Conservation (phyloP, 2,329 filamentous ascomycete species). For the Fusarium brachygibbosum region DNA sequence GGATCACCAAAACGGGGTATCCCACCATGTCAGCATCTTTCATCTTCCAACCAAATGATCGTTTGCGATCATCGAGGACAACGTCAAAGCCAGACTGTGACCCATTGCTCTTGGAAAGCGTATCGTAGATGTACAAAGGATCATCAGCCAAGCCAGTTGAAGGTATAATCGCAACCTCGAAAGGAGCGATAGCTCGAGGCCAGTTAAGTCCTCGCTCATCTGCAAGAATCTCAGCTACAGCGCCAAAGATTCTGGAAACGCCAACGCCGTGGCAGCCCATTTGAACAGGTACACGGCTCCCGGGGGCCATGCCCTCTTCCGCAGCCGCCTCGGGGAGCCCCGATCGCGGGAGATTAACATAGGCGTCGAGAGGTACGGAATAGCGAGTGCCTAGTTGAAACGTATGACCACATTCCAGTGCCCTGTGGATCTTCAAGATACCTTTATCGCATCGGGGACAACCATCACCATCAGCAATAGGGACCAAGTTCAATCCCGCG, state of each 20-base stretch:
- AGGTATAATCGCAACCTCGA: constrained; percentile 77
- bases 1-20: constrained; percentile 84
- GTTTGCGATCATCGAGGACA: constrained; percentile 79
- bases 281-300: constrained; percentile 70
- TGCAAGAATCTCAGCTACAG: constrained; percentile 81
- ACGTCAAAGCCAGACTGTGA: constrained; percentile 65
- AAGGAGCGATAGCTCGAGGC: constrained; percentile 89
- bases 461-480: constrained; percentile 74
- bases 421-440: constrained; percentile 73
- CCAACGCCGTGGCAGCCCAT: constrained; percentile 99
- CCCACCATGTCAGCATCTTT: constrained; percentile 90
- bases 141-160: constrained; percentile 61
- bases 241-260: constrained; percentile 89
- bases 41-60: constrained; percentile 84
- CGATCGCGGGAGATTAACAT: constrained; percentile 60
- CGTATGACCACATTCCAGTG: constrained; percentile 93
- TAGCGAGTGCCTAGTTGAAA: constrained; percentile 95
- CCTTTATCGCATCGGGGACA: constrained; percentile 80
- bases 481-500: constrained; percentile 70
- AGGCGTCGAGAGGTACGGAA: constrained; percentile 78
- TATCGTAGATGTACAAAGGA: constrained; percentile 73
- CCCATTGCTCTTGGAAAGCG: constrained; percentile 55
- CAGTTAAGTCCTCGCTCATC: constrained; percentile 85
- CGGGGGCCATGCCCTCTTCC: constrained; percentile 36
- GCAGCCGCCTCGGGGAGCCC: constrained; percentile 24